Percentiles rank a stretch among this genome's conserved stretches.
These are phyloP conservation scores for Trichosporon inkin DNA, from an alignment of 1,284 basidiomycete species.

Conservation along the genomic window DNA sequence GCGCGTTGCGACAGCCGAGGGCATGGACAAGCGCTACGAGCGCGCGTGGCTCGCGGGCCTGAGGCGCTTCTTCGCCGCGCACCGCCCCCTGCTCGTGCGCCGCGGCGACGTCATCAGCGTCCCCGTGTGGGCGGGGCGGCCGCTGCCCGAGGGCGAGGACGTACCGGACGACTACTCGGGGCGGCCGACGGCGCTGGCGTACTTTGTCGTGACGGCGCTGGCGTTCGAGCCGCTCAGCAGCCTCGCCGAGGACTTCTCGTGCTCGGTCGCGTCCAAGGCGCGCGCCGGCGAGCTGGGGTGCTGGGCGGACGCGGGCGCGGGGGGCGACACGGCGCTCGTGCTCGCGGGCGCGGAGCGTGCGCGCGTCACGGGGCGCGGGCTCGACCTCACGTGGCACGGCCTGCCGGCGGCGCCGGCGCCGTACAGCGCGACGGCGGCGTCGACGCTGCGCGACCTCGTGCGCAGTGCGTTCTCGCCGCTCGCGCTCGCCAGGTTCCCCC, in stretches of 20 bases:
- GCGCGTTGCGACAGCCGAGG: slow-evolving; percentile 74
- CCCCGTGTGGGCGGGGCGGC: slow-evolving; percentile 59
- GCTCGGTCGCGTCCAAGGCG: slow-evolving; percentile 44
- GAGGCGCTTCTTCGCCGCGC: slow-evolving; percentile 61
- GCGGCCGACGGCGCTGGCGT: slow-evolving; percentile 55
- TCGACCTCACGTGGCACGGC: slow-evolving; percentile 34
- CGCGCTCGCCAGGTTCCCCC: slow-evolving; percentile 28
- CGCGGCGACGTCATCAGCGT: slow-evolving; percentile 77
- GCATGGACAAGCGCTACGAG: slow-evolving; percentile 71
- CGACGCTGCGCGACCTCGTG: slow-evolving; percentile 37
- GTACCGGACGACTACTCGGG: slow-evolving; percentile 44
- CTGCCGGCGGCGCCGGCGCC: slow-evolving; percentile 25
- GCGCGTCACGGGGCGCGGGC: slow-evolving; percentile 23
- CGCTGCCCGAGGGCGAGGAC: slow-evolving; percentile 41
- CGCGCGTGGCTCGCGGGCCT: slow-evolving; percentile 64
- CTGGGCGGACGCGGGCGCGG: slow-evolving; percentile 68
- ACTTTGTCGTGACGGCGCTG: slow-evolving; percentile 75
- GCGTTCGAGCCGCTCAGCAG: slow-evolving; percentile 57
- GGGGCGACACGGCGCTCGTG: slow-evolving; percentile 56
- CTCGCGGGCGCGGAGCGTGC: slow-evolving; percentile 54
- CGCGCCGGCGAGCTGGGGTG: slow-evolving; percentile 71
- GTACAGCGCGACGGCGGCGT: slow-evolving; percentile 21
- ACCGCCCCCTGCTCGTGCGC: slow-evolving; percentile 60
- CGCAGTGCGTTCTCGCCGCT: slow-evolving; percentile 27
- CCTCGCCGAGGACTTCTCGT: slow-evolving; percentile 51